Percentiles rank a stretch among this genome's conserved stretches.
Evolutionary conservation across 441 rosid species (phyloP).

Genomic region (Populus hybrid): DNA sequence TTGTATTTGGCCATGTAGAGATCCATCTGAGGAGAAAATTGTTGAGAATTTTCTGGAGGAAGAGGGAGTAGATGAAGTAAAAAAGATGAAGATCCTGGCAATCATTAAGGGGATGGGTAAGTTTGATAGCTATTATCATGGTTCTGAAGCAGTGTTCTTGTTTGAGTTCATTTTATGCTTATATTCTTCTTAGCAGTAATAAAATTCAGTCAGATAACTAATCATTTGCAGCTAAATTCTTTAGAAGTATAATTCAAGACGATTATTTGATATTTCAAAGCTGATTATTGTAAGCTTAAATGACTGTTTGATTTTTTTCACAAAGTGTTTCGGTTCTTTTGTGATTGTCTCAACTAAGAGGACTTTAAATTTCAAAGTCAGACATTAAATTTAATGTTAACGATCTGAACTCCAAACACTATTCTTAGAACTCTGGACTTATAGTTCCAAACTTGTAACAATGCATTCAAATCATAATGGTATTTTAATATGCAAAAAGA

Average conservation of each 20-base stretch:
- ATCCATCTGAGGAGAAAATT: constrained; percentile 60
- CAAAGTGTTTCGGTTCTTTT: too few relatives aligned
- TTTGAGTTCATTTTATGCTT: constrained; percentile 8
- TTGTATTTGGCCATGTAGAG: constrained; percentile 35
- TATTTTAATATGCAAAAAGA: too few relatives aligned
- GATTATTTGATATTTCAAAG: neutral
- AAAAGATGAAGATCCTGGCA: constrained; percentile 50
- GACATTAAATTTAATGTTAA: too few relatives aligned
- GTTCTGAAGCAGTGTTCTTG: neutral
- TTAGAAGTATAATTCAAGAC: neutral
- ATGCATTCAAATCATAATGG: too few relatives aligned
- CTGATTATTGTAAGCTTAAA: neutral
- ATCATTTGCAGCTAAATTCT: neutral
- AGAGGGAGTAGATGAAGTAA: constrained; percentile 56
- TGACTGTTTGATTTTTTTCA: neutral
- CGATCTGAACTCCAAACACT: too few relatives aligned
- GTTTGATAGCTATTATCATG: constrained; percentile 5
- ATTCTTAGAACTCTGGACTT: too few relatives aligned
- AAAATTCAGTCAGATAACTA: neutral
- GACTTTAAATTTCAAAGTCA: too few relatives aligned
- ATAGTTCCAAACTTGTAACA: too few relatives aligned
- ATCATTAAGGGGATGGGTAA: constrained; percentile 78
- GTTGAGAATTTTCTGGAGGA: constrained; percentile 73
- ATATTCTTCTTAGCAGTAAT: neutral
- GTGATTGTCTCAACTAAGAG: too few relatives aligned